phyloP scores from a whole-genome alignment of 129 eudicot genomes.

The Flaveria sonorensis region DNA sequence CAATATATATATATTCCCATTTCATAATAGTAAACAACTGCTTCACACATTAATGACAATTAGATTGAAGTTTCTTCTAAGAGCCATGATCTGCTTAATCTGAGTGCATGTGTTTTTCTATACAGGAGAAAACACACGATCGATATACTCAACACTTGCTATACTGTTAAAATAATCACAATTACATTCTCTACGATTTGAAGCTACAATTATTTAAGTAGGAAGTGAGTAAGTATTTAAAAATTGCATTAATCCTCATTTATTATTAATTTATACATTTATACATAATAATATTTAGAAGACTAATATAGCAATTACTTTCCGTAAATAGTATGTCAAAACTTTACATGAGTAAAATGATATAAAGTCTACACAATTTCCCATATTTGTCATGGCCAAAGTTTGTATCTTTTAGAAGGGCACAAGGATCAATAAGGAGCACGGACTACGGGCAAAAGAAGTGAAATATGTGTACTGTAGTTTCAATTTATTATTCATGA shows the following conservation, averaged over 20 bases:
- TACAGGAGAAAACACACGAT: too few species aligned
- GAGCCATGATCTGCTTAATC: background rate
- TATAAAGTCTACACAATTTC: slow-evolving; percentile 26
- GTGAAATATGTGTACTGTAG: background rate
- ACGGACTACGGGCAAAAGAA: slow-evolving; percentile 12
- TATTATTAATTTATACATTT: too few species aligned
- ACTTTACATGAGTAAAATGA: slow-evolving; percentile 27
- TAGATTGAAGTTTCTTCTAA: slow-evolving; percentile 12
- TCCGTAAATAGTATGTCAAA: slow-evolving; percentile 25
- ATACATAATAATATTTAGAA: background rate
- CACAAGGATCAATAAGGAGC: slow-evolving; percentile 21
- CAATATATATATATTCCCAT: background rate
- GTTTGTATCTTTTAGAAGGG: slow-evolving; percentile 26
- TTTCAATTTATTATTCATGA: background rate
- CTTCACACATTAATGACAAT: slow-evolving; percentile 6
- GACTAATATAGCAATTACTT: slow-evolving; percentile 18
- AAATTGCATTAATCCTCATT: slow-evolving; percentile 15
- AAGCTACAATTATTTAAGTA: too few species aligned
- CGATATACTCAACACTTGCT: too few species aligned
- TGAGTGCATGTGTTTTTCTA: too few species aligned
- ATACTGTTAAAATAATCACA: too few species aligned
- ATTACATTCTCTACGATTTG: too few species aligned
- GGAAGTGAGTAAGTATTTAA: background rate
- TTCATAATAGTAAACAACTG: slow-evolving; percentile 8
- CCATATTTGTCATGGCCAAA: slow-evolving; percentile 26